Evolutionary conservation across 371 early-diverging fungal genomes (phyloP).

Genomic region (Mucor ambiguus): DNA sequence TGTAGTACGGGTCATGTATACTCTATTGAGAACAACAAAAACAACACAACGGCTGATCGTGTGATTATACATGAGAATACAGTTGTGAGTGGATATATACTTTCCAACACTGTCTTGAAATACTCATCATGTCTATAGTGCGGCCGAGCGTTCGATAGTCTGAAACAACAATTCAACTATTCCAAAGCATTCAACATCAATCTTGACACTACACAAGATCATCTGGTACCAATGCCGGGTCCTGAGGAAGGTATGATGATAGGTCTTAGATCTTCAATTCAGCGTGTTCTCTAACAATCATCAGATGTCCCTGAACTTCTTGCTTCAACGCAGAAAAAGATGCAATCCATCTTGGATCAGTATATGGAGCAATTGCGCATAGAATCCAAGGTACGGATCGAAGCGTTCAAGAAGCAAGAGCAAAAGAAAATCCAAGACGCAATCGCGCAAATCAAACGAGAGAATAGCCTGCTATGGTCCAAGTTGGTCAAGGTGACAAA

Average conservation of each 20-base stretch:
- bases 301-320: conserved; percentile 17
- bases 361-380: conserved; percentile 26
- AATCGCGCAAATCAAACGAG: conserved; percentile 22
- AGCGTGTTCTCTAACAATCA: background rate
- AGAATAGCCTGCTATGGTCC: conserved; percentile 35
- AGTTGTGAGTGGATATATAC: conserved; percentile 4
- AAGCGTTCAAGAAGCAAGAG: conserved; percentile 33
- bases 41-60: conserved; percentile 12
- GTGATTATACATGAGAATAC: conserved; percentile 23
- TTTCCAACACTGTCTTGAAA: background rate
- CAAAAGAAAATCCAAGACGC: conserved; percentile 18
- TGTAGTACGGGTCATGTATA: conserved; percentile 38
- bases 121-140: conserved; percentile 10
- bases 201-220: conserved; percentile 10
- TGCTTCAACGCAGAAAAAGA: conserved; percentile 23
- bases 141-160: conserved; percentile 15
- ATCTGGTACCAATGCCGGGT: conserved; percentile 10
- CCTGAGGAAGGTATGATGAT: conserved; percentile 5
- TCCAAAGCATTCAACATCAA: conserved; percentile 33
- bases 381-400: conserved; percentile 34
- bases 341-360: conserved; percentile 26
- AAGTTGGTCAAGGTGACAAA: conserved; percentile 21
- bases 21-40: conserved; percentile 13
- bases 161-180: conserved; percentile 22
- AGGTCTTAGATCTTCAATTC: background rate